Conservation (phyloP, 163 green algal genomes). For the Chlamydomonas reinhardtii region DNA sequence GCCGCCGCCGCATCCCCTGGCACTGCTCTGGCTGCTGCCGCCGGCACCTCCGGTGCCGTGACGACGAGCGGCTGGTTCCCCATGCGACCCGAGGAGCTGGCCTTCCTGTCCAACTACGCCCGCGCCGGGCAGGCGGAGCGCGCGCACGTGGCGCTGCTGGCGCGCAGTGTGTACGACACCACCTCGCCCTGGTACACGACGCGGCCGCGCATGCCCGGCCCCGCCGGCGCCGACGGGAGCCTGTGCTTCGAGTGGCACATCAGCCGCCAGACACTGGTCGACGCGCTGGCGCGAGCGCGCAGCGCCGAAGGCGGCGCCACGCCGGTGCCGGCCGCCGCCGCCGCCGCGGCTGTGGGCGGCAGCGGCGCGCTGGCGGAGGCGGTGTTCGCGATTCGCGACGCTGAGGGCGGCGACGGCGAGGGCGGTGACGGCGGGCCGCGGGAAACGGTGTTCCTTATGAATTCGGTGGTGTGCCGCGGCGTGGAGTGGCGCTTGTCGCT, state of each 20-base stretch:
- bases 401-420: neutral
- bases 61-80: slow-evolving; percentile 9
- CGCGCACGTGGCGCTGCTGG: neutral
- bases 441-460: neutral
- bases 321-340: too few species aligned
- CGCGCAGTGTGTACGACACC: slow-evolving; percentile 28
- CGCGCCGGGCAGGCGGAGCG: slow-evolving; percentile 2
- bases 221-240: neutral
- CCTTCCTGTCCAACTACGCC: slow-evolving; percentile 17
- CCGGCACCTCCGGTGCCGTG: too few species aligned
- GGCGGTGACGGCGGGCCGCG: neutral
- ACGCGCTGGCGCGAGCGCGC: neutral
- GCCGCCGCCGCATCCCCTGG: too few species aligned
- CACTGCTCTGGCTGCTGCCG: too few species aligned
- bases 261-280: neutral
- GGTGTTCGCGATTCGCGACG: slow-evolving; percentile 6
- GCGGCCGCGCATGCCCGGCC: slow-evolving; percentile 1
- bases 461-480: slow-evolving; percentile 33
- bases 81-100: slow-evolving; percentile 27
- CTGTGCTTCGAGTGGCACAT: slow-evolving; percentile 38
- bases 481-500: slow-evolving; percentile 39
- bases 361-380: slow-evolving; percentile 15
- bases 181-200: slow-evolving; percentile 18
- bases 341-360: neutral
- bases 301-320: too few species aligned